Evolutionary conservation across 169 alveolate genomes (phyloP).

Genomic region (Plasmodium fragile): DNA sequence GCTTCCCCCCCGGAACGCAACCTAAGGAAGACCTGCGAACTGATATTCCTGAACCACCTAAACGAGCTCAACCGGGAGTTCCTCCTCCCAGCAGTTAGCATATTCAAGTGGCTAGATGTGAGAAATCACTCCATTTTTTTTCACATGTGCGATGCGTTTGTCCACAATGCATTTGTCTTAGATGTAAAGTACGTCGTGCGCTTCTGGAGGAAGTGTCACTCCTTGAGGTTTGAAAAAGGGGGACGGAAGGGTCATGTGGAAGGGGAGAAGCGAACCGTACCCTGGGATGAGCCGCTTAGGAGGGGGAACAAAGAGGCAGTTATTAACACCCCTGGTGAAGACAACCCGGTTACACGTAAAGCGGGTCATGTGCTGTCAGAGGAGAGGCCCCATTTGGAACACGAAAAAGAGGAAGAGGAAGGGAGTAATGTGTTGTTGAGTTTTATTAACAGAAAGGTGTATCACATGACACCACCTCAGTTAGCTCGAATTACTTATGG

Average conservation of each 20-base stretch:
- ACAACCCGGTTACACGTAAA: neutral
- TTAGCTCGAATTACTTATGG: constrained; percentile 29
- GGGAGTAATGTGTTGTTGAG: constrained; percentile 43
- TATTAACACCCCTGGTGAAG: neutral
- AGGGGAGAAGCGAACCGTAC: neutral
- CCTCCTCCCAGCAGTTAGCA: constrained; percentile 26
- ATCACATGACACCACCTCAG: constrained; percentile 11
- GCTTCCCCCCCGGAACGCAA: neutral
- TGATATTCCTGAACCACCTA: constrained; percentile 22
- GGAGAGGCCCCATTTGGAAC: neutral
- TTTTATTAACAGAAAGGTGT: constrained; percentile 9
- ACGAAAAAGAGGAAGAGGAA: neutral
- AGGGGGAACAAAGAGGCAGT: neutral
- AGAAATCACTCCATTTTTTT: constrained; percentile 15
- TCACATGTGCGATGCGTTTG: constrained; percentile 59
- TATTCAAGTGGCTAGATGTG: constrained; percentile 38
- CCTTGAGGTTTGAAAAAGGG: constrained; percentile 25
- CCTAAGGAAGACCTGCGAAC: constrained; percentile 21
- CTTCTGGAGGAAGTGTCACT: constrained; percentile 55
- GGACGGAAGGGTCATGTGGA: neutral
- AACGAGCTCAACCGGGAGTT: constrained; percentile 24
- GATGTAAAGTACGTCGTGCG: constrained; percentile 31
- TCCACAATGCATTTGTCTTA: neutral
- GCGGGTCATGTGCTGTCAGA: neutral
- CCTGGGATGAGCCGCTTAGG: neutral